These are phyloP conservation scores for Cyclotella baltica DNA, from an alignment of 108 stramenopile species.

Conservation along the genomic window DNA sequence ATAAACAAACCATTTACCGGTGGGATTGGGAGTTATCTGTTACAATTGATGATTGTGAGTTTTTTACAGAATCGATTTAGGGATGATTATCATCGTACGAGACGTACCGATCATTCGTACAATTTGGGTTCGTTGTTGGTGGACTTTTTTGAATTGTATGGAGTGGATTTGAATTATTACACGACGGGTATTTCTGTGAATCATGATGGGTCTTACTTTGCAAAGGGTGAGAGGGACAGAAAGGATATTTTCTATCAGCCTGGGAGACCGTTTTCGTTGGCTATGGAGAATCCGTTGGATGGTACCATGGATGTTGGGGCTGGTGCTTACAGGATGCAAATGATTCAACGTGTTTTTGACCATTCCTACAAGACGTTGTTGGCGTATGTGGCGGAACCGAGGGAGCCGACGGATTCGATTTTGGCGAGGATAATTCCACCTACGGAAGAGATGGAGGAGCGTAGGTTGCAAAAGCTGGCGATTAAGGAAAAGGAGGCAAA, in stretches of 20 bases:
- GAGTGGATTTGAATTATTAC: conserved; percentile 89
- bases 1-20: conserved; percentile 96
- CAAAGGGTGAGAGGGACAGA: conserved; percentile 71
- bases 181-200: conserved; percentile 87
- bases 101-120: conserved; percentile 13
- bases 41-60: conserved; percentile 90
- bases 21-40: conserved; percentile 92
- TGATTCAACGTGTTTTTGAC: conserved; percentile 84
- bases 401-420: conserved; percentile 62
- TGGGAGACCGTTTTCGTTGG: conserved; percentile 65
- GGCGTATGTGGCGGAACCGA: conserved; percentile 72
- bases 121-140: conserved; percentile 89
- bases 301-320: conserved; percentile 79
- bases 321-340: conserved; percentile 75
- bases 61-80: conserved; percentile 87
- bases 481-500: background rate
- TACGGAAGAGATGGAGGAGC: conserved; percentile 74
- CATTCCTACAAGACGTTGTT: conserved; percentile 77
- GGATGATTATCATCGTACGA: conserved; percentile 37
- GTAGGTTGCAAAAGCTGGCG: conserved; percentile 32
- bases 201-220: conserved; percentile 89
- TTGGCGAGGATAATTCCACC: conserved; percentile 76
- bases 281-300: conserved; percentile 94
- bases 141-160: conserved; percentile 95
- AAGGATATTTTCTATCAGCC: conserved; percentile 71